Percentiles rank a stretch among this genome's conserved stretches.
Conservation (phyloP, 116 monocot species). For the Papilionanthe hybrid region DNA sequence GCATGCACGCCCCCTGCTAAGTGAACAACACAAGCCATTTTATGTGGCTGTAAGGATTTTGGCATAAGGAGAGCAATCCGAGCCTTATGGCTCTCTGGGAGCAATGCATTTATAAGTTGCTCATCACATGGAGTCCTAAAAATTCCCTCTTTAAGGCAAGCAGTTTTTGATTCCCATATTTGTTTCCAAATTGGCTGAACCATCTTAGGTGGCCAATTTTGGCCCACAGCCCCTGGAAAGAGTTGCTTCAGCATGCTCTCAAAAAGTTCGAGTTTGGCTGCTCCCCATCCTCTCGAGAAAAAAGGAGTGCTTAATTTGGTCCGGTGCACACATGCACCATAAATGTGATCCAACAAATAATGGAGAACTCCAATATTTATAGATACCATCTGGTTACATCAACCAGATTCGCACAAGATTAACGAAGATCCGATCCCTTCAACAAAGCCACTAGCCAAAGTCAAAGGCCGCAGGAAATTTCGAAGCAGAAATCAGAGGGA, state of each 20-base stretch:
- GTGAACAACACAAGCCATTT: conserved; percentile 96
- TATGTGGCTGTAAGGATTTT: conserved; percentile 59
- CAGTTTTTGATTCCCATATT: conserved; percentile 76
- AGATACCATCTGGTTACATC: conserved; percentile 45
- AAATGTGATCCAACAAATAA: conserved; percentile 89
- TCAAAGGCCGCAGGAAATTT: no score
- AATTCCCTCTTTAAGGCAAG: conserved; percentile 71
- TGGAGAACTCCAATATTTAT: conserved; percentile 76
- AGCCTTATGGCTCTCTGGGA: conserved; percentile 75
- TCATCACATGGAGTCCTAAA: conserved; percentile 80
- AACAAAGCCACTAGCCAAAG: not conserved
- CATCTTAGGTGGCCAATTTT: conserved; percentile 51
- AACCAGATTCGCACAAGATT: not conserved
- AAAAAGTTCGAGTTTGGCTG: conserved; percentile 76
- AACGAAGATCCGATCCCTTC: not conserved
- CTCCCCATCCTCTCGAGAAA: conserved; percentile 98
- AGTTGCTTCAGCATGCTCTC: conserved; percentile 87
- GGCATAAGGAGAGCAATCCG: conserved; percentile 81
- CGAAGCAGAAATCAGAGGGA: no score
- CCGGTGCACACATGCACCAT: conserved; percentile 77
- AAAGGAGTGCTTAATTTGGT: conserved; percentile 83
- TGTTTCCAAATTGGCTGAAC: conserved; percentile 78
- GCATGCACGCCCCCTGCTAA: conserved; percentile 99
- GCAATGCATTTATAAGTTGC: conserved; percentile 59
- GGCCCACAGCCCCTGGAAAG: conserved; percentile 49